Conservation (phyloP, 2,329 filamentous ascomycete species). For the Fusarium pseudocircinatum region DNA sequence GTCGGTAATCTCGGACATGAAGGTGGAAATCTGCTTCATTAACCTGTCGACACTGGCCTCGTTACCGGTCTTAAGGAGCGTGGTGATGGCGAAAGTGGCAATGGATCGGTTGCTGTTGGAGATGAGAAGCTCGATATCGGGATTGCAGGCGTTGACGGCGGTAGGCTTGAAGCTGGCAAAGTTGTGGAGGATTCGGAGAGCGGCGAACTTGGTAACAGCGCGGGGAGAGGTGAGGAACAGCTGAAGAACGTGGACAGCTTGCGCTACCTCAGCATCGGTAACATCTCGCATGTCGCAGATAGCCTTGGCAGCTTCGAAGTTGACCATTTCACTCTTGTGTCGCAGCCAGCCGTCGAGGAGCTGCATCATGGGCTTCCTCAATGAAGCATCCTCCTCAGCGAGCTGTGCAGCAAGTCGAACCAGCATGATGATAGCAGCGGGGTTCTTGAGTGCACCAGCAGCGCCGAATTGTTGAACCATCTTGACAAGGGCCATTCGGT, state of each 20-base stretch:
- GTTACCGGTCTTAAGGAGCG: conserved; percentile 96
- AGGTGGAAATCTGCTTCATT: conserved; percentile 98
- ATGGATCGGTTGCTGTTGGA: conserved; percentile 98
- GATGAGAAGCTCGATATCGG: conserved; percentile 95
- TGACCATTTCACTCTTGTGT: conserved; percentile 99
- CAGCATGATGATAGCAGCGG: conserved; percentile 89
- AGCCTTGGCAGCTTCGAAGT: conserved; percentile 98
- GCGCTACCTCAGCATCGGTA: conserved; percentile 87
- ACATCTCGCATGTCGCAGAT: conserved; percentile 96
- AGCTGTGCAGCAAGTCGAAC: conserved; percentile 93
- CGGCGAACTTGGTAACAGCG: conserved; percentile 96
- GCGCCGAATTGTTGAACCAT: conserved; percentile 99
- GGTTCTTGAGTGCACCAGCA: conserved; percentile 92
- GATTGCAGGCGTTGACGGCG: conserved; percentile 92
- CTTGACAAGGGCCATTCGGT: conserved; percentile 98
- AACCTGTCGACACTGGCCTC: conserved; percentile 95
- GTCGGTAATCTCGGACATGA: conserved; percentile 99
- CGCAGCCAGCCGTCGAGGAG: conserved; percentile 95
- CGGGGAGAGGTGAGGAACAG: conserved; percentile 96
- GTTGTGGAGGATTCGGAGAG: conserved; percentile 94
- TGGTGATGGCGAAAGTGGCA: conserved; percentile 98
- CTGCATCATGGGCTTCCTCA: conserved; percentile 96
- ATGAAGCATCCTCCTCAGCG: conserved; percentile 88
- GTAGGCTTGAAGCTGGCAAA: conserved; percentile 97
- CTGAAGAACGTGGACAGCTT: conserved; percentile 94